Base-by-base conservation (phyloP, 345 rosid genomes). In the Populus pruinosa region DNA sequence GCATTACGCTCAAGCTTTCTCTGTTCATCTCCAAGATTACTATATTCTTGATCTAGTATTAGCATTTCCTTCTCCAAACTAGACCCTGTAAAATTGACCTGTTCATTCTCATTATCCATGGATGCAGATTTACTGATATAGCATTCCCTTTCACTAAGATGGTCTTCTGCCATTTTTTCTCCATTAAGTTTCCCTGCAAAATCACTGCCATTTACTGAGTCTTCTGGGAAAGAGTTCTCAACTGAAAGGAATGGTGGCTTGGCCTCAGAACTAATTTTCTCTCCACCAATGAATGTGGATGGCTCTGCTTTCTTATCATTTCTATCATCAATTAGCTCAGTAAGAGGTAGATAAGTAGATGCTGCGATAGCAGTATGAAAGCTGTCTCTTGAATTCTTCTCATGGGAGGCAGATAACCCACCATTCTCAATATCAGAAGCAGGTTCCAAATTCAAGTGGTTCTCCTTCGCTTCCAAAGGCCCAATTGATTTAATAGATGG, bases 1-100 rank as follows among this genome's bases (percentile, higher is more conserved):
- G 97, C 98, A 86, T 92, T 90, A 17, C 96, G 87, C 82, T 93
- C 99, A 76, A 90, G 94, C 86, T 87, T 93, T 82, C 89, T 93
- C 84, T 90, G 96, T 87, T 92, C 97, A 83, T 87, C 84, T 79
- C 90, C 97, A 69, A 96, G 89, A 76, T 81, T 83, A 62, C 68
- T 77, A 80, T 65, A 72, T 84, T 96, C 98, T 79, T 86, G 84
- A 83, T 71, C 89, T 25, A 92, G 86, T 77, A 80, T 76, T 62
- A 55, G 84, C 72, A 92, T 90, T 81, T 96, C 99, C 79, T 91
- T 91, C 85, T 92, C 93, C 83, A 93, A 84, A 83, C 77, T 85
- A 68, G 79, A 87, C 79, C 88, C 87, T 55, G 90, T 74, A 18
- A 87, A 76, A 69, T 85, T 87, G 71, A 76, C 75, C 73, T 81